Conservation (phyloP, 2,329 filamentous ascomycete species). For the Aureobasidium sp. region DNA sequence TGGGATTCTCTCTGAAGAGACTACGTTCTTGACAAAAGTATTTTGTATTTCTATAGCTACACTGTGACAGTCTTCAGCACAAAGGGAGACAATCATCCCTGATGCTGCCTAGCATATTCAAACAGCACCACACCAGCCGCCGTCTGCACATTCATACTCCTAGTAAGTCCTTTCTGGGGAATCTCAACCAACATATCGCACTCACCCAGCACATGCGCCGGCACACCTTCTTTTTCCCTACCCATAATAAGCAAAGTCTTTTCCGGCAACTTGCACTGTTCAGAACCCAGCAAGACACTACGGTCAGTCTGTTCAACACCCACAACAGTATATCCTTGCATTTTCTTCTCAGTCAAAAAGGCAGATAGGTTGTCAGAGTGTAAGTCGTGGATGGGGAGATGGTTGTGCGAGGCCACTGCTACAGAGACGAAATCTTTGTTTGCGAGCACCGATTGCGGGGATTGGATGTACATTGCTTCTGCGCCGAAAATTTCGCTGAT, state of each 20-base stretch:
- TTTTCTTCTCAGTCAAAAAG: conserved; percentile 33
- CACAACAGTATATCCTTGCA: conserved; percentile 41
- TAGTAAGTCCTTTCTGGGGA: conserved; percentile 41
- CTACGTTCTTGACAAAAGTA: no score
- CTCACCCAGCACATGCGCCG: conserved; percentile 37
- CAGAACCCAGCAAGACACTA: conserved; percentile 34
- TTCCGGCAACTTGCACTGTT: conserved; percentile 22
- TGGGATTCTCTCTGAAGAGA: no score
- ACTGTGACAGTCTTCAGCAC: no score
- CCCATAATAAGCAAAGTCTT: conserved; percentile 37
- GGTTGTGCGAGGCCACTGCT: conserved; percentile 40
- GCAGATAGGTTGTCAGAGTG: conserved; percentile 18
- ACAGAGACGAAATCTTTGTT: conserved; percentile 43
- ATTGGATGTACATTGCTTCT: conserved; percentile 34
- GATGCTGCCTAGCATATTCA: conserved; percentile 39
- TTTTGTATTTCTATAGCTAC: no score
- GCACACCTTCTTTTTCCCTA: conserved; percentile 43
- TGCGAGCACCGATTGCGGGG: conserved; percentile 29
- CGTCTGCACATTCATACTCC: conserved; percentile 48
- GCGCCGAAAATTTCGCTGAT: conserved; percentile 44
- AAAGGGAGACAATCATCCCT: not conserved
- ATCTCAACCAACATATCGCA: conserved; percentile 46
- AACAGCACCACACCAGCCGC: conserved; percentile 43
- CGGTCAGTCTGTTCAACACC: conserved; percentile 47
- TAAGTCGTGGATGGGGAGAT: conserved; percentile 36